A percentile compares a stretch with the other conserved stretches of the same genome.
Conservation (phyloP, 2,329 filamentous ascomycete genomes). For the Lachnellula occidentalis region DNA sequence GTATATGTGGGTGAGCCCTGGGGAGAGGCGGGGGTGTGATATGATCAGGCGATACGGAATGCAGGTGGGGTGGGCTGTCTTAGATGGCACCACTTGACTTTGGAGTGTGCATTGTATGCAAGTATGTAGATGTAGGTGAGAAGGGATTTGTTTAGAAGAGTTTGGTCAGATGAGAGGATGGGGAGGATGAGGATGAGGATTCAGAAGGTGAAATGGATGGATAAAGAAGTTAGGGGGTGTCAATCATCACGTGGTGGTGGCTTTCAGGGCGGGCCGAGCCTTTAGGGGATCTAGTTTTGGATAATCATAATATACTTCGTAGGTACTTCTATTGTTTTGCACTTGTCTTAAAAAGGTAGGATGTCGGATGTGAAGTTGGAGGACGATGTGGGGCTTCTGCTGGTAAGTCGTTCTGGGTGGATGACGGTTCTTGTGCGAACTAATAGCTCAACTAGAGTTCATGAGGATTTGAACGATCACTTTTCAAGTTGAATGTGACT, state of each 20-base stretch:
- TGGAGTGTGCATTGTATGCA: background rate
- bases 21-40: background rate
- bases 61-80: background rate
- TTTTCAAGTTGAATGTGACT: too few species aligned
- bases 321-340: too few species aligned
- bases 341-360: too few species aligned
- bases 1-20: background rate
- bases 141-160: too few species aligned
- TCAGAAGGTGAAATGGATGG: background rate
- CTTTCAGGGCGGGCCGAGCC: background rate
- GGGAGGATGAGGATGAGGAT: background rate
- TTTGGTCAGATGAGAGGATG: background rate
- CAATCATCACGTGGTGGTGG: background rate
- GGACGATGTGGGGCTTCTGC: too few species aligned
- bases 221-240: background rate
- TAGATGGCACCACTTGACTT: background rate
- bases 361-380: too few species aligned
- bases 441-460: too few species aligned
- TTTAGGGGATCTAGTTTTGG: background rate
- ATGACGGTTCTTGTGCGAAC: too few species aligned
- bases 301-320: background rate
- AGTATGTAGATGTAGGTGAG: too few species aligned
- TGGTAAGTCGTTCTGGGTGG: too few species aligned
- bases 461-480: too few species aligned
- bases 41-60: background rate